These are phyloP conservation scores for Solanum boliviense DNA, from an alignment of 257 asterid species.

Conservation along the genomic window DNA sequence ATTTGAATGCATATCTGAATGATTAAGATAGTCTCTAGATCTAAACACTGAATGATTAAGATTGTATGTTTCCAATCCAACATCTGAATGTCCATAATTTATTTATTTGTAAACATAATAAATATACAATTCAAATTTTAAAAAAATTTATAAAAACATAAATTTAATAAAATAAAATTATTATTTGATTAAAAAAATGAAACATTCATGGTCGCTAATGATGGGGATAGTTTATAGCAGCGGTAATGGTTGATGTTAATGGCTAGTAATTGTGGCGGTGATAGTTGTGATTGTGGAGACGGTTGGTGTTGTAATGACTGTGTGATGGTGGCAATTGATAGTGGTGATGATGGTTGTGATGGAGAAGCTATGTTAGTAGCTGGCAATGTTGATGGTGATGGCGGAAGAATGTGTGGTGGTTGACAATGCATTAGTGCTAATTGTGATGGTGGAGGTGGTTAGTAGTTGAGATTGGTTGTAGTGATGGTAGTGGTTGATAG, in stretches of 20 bases:
- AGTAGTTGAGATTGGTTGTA: background rate
- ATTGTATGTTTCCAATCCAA: background rate
- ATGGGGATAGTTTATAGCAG: background rate
- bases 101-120: background rate
- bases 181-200: background rate
- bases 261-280: background rate
- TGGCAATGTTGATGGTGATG: background rate
- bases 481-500: background rate
- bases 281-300: background rate
- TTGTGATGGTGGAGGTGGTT: background rate
- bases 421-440: background rate
- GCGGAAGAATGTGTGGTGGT: background rate
- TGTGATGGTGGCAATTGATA: background rate
- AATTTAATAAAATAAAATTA: background rate
- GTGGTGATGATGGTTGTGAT: background rate
- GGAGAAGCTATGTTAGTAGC: background rate
- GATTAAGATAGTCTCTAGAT: background rate
- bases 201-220: background rate
- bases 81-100: background rate
- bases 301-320: background rate
- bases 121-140: background rate
- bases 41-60: background rate
- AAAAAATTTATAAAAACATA: too few relatives aligned
- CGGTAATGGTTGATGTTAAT: background rate
- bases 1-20: background rate